These are phyloP conservation scores for Tulasnella sp. DNA, from an alignment of 768 basidiomycete species.

Conservation along the genomic window DNA sequence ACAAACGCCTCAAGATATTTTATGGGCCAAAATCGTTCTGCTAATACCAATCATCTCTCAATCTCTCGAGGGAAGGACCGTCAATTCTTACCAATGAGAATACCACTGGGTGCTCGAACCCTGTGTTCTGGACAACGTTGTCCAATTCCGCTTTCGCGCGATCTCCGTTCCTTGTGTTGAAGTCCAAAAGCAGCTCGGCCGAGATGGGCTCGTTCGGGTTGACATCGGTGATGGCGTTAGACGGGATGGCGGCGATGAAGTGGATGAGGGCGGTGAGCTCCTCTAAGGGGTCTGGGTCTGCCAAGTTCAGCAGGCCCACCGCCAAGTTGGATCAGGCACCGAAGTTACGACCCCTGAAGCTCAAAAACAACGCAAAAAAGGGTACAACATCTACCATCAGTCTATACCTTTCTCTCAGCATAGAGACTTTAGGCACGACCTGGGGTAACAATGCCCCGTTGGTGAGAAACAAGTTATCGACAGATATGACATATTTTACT, in stretches of 20 bases:
- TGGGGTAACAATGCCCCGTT: no score
- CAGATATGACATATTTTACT: no score
- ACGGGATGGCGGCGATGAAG: constrained; percentile 72
- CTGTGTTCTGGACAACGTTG: constrained; percentile 64
- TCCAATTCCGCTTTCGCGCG: constrained; percentile 52
- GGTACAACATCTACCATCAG: no score
- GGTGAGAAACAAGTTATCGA: no score
- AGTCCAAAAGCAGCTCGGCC: constrained; percentile 79
- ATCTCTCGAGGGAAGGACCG: no score
- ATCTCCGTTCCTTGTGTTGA: constrained; percentile 66
- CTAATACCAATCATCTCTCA: neutral
- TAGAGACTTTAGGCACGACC: no score
- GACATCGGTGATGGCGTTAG: constrained; percentile 73
- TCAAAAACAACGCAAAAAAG: no score
- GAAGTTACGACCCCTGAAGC: neutral
- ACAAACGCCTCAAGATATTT: no score
- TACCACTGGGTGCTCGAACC: constrained; percentile 62
- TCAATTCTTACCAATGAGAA: no score
- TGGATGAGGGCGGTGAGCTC: constrained; percentile 76
- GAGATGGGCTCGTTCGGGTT: constrained; percentile 70
- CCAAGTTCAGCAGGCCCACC: neutral
- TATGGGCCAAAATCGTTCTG: no score
- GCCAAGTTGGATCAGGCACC: neutral
- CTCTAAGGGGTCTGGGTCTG: constrained; percentile 49
- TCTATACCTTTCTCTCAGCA: no score